A percentile compares a stretch with the other conserved stretches of the same genome.
Conservation (phyloP, 2,329 filamentous ascomycete genomes). For the Trichoderma pleuroti region DNA sequence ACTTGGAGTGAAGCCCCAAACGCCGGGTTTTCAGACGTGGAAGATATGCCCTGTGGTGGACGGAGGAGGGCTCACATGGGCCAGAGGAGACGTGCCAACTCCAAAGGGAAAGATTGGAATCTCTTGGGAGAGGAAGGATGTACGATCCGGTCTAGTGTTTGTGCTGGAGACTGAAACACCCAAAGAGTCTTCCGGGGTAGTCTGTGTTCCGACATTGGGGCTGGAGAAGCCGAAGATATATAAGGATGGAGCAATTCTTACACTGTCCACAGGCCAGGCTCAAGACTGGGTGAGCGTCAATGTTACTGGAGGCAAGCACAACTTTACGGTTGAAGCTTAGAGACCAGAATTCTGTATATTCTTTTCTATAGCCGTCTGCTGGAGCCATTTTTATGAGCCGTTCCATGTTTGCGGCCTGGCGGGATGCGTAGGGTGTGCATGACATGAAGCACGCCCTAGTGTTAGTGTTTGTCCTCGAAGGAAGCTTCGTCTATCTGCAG, state of each 20-base stretch:
- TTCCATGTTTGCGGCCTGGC: not conserved
- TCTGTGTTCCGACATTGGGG: not conserved
- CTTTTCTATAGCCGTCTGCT: not conserved
- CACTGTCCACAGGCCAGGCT: not conserved
- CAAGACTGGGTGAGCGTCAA: not conserved
- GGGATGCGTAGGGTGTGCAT: too few relatives aligned
- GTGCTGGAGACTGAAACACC: not conserved
- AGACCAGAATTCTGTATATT: not conserved
- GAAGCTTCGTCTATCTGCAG: not conserved
- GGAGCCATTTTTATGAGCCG: not conserved
- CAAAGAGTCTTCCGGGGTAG: not conserved
- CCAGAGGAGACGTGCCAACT: slow-evolving; percentile 42
- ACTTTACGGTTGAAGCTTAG: not conserved
- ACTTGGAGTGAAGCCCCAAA: slow-evolving; percentile 43
- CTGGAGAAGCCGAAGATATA: not conserved
- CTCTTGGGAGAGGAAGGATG: slow-evolving; percentile 16
- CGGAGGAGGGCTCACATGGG: slow-evolving; percentile 38
- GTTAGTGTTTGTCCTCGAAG: not conserved
- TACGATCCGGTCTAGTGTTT: not conserved
- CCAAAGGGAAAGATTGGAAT: slow-evolving; percentile 27
- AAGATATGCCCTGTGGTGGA: slow-evolving; percentile 35
- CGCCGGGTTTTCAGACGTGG: slow-evolving; percentile 43
- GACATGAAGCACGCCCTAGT: not conserved
- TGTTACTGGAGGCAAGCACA: not conserved
- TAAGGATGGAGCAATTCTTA: not conserved